phyloP scores from a whole-genome alignment of 768 basidiomycete species.

The Imleria badia region DNA sequence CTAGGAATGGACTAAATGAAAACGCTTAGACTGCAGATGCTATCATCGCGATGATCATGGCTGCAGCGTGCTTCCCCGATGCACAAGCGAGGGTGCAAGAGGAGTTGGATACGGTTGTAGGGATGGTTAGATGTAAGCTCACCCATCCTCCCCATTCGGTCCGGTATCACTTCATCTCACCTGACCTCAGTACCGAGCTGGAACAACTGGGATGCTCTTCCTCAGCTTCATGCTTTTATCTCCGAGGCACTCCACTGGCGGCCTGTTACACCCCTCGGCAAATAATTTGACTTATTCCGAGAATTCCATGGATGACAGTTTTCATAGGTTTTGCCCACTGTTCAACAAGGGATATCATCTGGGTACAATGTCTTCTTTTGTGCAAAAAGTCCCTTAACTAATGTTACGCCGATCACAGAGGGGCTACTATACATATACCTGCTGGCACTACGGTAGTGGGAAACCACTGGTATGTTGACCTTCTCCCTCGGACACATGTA shows the following conservation, averaged over 20 bases:
- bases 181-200: slow-evolving; percentile 35
- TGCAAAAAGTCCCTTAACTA: slow-evolving; percentile 29
- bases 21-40: background rate
- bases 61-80: slow-evolving; percentile 53
- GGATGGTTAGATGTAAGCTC: slow-evolving; percentile 32
- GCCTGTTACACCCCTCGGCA: slow-evolving; percentile 32
- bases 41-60: slow-evolving; percentile 46
- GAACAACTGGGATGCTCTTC: slow-evolving; percentile 33
- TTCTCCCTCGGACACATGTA: background rate
- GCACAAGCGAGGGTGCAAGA: slow-evolving; percentile 49
- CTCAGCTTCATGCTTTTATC: slow-evolving; percentile 39
- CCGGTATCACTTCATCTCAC: background rate
- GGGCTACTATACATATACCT: slow-evolving; percentile 23
- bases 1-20: background rate
- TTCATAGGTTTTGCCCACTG: slow-evolving; percentile 51
- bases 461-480: slow-evolving; percentile 17
- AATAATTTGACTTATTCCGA: background rate
- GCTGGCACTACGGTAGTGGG: slow-evolving; percentile 22
- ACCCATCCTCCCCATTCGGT: background rate
- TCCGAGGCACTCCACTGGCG: slow-evolving; percentile 40
- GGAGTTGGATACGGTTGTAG: slow-evolving; percentile 53
- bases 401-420: slow-evolving; percentile 2
- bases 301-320: background rate
- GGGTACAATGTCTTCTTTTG: slow-evolving; percentile 37
- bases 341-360: slow-evolving; percentile 61